A percentile compares a stretch with the other conserved stretches of the same genome.
phyloP scores from a whole-genome alignment of 768 basidiomycete species.

The Amanita molliuscula region DNA sequence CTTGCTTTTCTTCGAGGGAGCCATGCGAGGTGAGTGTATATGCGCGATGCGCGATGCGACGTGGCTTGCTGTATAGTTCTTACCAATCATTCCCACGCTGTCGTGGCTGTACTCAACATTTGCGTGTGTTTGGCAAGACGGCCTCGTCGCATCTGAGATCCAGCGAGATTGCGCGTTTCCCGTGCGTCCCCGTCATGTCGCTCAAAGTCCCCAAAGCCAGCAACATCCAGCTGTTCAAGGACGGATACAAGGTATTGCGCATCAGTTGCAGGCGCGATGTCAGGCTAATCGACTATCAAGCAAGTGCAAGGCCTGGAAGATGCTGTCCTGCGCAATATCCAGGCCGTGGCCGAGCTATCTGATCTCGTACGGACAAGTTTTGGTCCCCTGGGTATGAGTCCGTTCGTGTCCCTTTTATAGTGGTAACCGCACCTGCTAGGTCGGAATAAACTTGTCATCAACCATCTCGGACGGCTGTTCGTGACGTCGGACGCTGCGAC shows the following conservation, averaged over 20 bases:
- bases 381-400: constrained; percentile 79
- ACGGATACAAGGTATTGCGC: constrained; percentile 77
- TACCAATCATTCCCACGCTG: constrained; percentile 4
- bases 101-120: not conserved
- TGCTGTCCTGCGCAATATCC: constrained; percentile 93
- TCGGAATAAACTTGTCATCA: constrained; percentile 95
- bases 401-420: constrained; percentile 2
- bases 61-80: constrained; percentile 28
- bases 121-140: not conserved
- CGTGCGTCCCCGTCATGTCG: constrained; percentile 47
- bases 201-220: constrained; percentile 89
- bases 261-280: not conserved
- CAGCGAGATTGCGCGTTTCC: not conserved
- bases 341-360: constrained; percentile 90
- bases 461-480: constrained; percentile 91
- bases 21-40: constrained; percentile 40
- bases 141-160: no score
- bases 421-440: constrained; percentile 33
- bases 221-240: constrained; percentile 90
- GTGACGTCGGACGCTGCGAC: constrained; percentile 99
- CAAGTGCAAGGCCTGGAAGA: constrained; percentile 89
- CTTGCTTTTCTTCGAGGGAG: constrained; percentile 93
- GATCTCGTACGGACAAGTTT: constrained; percentile 95
- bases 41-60: no score
- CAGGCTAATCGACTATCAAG: constrained; percentile 15